phyloP scores from a whole-genome alignment of 2,329 filamentous ascomycete species.

The Trichoderma koningii region DNA sequence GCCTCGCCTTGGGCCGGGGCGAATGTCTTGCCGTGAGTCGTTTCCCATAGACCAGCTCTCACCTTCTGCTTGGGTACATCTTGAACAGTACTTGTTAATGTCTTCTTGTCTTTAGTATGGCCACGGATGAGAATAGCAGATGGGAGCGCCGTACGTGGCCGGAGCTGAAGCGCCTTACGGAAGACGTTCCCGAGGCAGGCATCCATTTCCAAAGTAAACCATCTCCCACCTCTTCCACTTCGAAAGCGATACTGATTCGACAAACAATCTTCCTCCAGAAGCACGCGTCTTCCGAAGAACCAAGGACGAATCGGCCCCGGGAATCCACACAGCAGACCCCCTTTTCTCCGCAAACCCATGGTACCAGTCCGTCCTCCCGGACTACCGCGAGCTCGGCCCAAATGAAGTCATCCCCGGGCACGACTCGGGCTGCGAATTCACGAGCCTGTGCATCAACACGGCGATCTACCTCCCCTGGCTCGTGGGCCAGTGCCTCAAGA shows the following conservation, averaged over 20 bases:
- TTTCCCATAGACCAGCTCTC: background rate
- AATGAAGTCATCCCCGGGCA: constrained; percentile 63
- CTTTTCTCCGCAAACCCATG: constrained; percentile 68
- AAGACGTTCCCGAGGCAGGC: constrained; percentile 72
- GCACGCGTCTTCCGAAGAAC: constrained; percentile 55
- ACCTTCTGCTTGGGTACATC: background rate
- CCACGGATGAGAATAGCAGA: constrained; percentile 44
- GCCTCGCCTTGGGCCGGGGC: constrained; percentile 87
- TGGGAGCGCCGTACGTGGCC: constrained; percentile 69
- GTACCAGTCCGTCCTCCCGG: constrained; percentile 71
- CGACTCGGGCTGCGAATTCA: constrained; percentile 74
- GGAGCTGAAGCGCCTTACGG: constrained; percentile 60
- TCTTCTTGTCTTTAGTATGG: constrained; percentile 44
- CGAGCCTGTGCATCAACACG: constrained; percentile 88
- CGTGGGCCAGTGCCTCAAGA: constrained; percentile 73
- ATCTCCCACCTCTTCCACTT: background rate
- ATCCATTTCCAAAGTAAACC: constrained; percentile 72
- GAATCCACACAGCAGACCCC: constrained; percentile 55
- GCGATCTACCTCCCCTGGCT: constrained; percentile 87
- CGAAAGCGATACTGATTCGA: background rate
- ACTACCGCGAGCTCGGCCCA: constrained; percentile 65
- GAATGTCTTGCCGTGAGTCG: constrained; percentile 70
- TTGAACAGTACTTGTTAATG: background rate
- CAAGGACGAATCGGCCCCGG: constrained; percentile 56
- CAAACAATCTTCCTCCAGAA: constrained; percentile 40